These are phyloP conservation scores for Pseudonectria buxi DNA, from an alignment of 2,329 filamentous ascomycete genomes.

Conservation along the genomic window DNA sequence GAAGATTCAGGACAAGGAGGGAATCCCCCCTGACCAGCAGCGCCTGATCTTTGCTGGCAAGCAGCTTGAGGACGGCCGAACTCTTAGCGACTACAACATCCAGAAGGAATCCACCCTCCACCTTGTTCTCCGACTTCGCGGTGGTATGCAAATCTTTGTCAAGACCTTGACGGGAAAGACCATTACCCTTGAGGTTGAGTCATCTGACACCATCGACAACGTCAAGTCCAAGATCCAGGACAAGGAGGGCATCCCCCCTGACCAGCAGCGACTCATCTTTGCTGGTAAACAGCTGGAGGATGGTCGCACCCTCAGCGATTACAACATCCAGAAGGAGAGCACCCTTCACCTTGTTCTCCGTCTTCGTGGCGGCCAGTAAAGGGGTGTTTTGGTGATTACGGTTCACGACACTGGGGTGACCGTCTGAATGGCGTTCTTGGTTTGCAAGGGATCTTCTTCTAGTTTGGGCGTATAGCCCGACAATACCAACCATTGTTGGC, in stretches of 20 bases:
- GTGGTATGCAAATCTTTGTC: constrained; percentile 72
- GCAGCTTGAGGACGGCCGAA: constrained; percentile 88
- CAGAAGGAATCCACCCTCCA: constrained; percentile 85
- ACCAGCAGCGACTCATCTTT: constrained; percentile 94
- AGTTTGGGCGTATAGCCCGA: constrained; percentile 10
- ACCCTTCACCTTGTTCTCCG: constrained; percentile 82
- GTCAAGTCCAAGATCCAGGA: constrained; percentile 98
- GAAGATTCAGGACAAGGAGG: constrained; percentile 92
- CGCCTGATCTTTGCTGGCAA: constrained; percentile 91
- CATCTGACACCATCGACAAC: constrained; percentile 88
- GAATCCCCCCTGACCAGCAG: constrained; percentile 91
- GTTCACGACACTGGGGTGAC: constrained; percentile 67
- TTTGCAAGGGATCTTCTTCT: constrained; percentile 12
- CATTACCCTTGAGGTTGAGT: constrained; percentile 86
- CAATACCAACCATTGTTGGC: constrained; percentile 7
- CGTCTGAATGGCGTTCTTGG: constrained; percentile 38
- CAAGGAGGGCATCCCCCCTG: constrained; percentile 94
- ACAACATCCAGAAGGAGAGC: constrained; percentile 94
- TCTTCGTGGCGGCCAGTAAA: constrained; percentile 68
- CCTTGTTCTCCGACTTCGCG: constrained; percentile 72
- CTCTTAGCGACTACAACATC: constrained; percentile 92
- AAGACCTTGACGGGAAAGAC: constrained; percentile 91
- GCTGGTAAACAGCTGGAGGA: constrained; percentile 95
- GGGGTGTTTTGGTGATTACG: constrained; percentile 5
- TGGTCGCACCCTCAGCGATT: constrained; percentile 81